These are phyloP conservation scores for Termitomyces sp. DNA, from an alignment of 768 basidiomycete species.

Conservation along the genomic window DNA sequence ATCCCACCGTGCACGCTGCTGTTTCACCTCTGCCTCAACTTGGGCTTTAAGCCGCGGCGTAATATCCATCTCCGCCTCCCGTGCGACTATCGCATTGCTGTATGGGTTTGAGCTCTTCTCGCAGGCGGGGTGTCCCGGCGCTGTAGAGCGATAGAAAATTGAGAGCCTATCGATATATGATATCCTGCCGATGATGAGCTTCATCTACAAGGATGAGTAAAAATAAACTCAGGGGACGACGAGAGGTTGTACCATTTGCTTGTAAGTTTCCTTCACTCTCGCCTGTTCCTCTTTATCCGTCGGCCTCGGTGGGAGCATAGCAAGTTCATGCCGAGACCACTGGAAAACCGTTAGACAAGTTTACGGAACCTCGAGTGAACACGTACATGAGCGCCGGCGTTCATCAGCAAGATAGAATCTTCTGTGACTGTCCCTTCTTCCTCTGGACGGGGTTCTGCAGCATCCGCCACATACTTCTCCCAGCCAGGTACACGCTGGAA, in stretches of 20 bases:
- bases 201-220: constrained; percentile 9
- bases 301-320: constrained; percentile 19
- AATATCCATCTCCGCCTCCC: constrained; percentile 13
- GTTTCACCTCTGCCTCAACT: constrained; percentile 14
- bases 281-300: constrained; percentile 21
- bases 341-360: constrained; percentile 2
- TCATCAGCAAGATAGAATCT: constrained; percentile 24
- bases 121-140: constrained; percentile 21
- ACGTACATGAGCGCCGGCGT: constrained; percentile 23
- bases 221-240: neutral
- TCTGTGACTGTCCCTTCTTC: constrained; percentile 20
- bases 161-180: constrained; percentile 15
- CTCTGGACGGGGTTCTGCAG: constrained; percentile 13
- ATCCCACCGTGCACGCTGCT: constrained; percentile 20
- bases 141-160: constrained; percentile 23
- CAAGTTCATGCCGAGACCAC: constrained; percentile 25
- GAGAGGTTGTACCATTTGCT: constrained; percentile 18
- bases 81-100: constrained; percentile 11
- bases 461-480: constrained; percentile 20
- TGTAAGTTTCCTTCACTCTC: constrained; percentile 21
- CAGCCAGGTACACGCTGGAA: constrained; percentile 22
- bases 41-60: constrained; percentile 17
- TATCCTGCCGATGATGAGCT: constrained; percentile 17
- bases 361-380: neutral
- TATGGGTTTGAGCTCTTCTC: constrained; percentile 16